These are phyloP conservation scores for Dittrichia graveolens DNA, from an alignment of 129 eudicot species.

Conservation along the genomic window DNA sequence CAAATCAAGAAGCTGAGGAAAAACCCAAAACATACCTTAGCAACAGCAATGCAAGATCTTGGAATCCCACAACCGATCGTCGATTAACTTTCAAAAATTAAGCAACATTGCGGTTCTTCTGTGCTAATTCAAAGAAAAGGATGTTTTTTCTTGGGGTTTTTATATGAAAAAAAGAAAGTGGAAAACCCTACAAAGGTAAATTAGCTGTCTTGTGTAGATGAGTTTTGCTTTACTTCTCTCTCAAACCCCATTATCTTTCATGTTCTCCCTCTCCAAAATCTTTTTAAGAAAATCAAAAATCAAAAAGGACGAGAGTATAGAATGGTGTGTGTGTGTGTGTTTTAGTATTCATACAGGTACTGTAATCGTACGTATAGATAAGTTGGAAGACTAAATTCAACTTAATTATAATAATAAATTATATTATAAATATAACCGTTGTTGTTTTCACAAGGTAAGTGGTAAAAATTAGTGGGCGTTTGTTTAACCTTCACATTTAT, in stretches of 20 bases:
- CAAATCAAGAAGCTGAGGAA: constrained; percentile 17
- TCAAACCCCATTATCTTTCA: constrained; percentile 45
- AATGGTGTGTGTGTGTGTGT: neutral
- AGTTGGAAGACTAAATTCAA: neutral
- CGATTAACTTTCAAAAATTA: constrained; percentile 31
- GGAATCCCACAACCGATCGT: constrained; percentile 41
- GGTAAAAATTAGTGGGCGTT: too few relatives aligned
- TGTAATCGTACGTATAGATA: constrained; percentile 4
- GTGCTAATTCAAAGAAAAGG: constrained; percentile 22
- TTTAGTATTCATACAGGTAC: constrained; percentile 13
- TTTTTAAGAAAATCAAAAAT: neutral
- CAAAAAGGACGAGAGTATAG: neutral
- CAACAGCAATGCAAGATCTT: constrained; percentile 60
- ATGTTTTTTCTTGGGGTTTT: constrained; percentile 9
- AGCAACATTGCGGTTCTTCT: constrained; percentile 46
- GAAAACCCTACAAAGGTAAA: constrained; percentile 50
- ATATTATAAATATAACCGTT: too few relatives aligned
- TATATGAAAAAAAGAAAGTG: constrained; percentile 29
- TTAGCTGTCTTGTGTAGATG: constrained; percentile 38
- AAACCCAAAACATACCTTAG: constrained; percentile 28
- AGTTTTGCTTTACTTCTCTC: constrained; percentile 60
- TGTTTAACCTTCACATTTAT: too few relatives aligned
- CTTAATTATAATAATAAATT: too few relatives aligned
- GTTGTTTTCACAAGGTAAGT: too few relatives aligned
- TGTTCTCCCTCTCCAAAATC: constrained; percentile 42